Evolutionary conservation across 2,329 filamentous ascomycete genomes (phyloP).

Genomic region (Orbilia ellipsospora): DNA sequence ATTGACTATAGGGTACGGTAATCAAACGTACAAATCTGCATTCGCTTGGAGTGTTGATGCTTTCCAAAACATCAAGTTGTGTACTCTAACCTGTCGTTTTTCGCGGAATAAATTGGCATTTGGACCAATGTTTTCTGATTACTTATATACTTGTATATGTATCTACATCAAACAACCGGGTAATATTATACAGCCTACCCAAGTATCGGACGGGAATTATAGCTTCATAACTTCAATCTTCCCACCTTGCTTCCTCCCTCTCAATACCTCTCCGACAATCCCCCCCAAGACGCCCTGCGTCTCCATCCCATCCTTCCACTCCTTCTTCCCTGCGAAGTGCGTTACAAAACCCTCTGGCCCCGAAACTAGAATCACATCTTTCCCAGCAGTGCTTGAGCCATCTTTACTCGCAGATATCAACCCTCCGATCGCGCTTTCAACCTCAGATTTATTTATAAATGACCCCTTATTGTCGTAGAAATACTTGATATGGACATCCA

Average conservation of each 20-base stretch:
- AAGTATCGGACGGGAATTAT: slow-evolving; percentile 59
- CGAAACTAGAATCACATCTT: slow-evolving; percentile 81
- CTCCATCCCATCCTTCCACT: slow-evolving; percentile 77
- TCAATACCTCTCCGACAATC: slow-evolving; percentile 71
- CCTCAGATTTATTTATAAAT: slow-evolving; percentile 81
- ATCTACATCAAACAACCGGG: too few species aligned
- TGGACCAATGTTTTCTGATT: too few species aligned
- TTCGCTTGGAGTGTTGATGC: slow-evolving; percentile 9
- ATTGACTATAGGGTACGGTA: too few species aligned
- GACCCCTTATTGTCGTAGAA: slow-evolving; percentile 45
- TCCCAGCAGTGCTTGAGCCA: slow-evolving; percentile 62
- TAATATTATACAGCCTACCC: too few species aligned
- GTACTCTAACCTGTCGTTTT: neutral
- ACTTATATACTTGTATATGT: too few species aligned
- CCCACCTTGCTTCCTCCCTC: slow-evolving; percentile 60
- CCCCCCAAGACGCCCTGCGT: slow-evolving; percentile 80
- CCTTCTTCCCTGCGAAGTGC: slow-evolving; percentile 81
- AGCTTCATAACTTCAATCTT: slow-evolving; percentile 56
- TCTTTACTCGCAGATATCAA: slow-evolving; percentile 62
- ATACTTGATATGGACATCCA: slow-evolving; percentile 73
- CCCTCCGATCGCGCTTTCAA: slow-evolving; percentile 70
- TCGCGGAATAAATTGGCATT: neutral
- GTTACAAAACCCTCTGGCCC: slow-evolving; percentile 91
- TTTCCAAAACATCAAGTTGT: neutral
- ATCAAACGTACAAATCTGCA: neutral